Conservation (phyloP, 768 basidiomycete species). For the Lyophyllum atratum region DNA sequence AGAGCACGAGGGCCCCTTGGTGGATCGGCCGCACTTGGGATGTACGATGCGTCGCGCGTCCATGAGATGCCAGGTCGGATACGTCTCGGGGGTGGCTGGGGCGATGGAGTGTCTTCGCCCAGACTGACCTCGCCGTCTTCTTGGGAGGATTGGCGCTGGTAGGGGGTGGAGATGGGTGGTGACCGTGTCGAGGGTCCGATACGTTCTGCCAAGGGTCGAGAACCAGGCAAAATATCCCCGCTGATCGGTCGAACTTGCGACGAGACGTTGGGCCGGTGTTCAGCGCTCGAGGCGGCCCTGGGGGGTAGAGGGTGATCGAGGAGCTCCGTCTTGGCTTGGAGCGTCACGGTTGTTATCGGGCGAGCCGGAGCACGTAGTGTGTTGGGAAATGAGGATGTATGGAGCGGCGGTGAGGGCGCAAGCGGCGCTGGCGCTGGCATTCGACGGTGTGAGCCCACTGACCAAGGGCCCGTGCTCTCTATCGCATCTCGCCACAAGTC, state of each 20-base stretch:
- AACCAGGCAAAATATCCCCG: neutral
- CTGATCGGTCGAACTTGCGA: conserved; percentile 3
- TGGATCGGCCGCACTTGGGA: neutral
- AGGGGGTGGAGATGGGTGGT: conserved; percentile 2
- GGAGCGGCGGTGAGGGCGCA: too few relatives aligned
- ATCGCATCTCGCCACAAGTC: too few relatives aligned
- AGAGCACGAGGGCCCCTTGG: neutral
- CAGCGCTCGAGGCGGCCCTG: neutral
- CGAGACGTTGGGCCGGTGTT: neutral
- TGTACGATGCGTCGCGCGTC: neutral
- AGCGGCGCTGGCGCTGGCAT: too few relatives aligned
- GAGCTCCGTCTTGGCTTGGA: conserved; percentile 20
- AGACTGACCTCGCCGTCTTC: conserved; percentile 57
- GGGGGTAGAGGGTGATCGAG: conserved; percentile 16
- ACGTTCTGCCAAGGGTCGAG: conserved; percentile 4
- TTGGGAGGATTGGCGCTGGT: conserved; percentile 35
- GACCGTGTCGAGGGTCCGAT: conserved; percentile 3
- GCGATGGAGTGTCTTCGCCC: conserved; percentile 16
- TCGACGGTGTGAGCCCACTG: too few relatives aligned
- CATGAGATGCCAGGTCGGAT: neutral
- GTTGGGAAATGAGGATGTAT: too few relatives aligned
- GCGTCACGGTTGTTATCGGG: too few relatives aligned
- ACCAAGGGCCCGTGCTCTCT: too few relatives aligned
- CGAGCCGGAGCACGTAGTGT: too few relatives aligned
- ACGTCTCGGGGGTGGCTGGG: conserved; percentile 7